A percentile compares a stretch with the other conserved stretches of the same genome.
Conservation (phyloP, 2,329 filamentous ascomycete genomes). For the Aspergillus terreus region DNA sequence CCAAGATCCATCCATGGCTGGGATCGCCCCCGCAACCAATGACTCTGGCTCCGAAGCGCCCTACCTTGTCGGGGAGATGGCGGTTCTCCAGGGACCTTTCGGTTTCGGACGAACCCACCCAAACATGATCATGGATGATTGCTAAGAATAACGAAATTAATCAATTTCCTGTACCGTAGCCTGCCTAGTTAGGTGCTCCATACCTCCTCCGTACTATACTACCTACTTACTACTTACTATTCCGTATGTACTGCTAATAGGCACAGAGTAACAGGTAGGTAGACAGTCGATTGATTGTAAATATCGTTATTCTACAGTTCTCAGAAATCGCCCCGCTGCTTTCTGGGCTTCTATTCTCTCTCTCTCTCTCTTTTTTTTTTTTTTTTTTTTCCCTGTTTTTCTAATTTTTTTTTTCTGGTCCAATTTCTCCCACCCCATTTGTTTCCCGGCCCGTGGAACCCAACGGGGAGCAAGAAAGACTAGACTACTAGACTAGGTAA, state of each 20-base stretch:
- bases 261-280: too few species aligned
- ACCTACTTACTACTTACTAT: too few species aligned
- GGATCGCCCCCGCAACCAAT: background rate
- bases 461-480: too few species aligned
- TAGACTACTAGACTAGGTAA: too few species aligned
- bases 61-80: background rate
- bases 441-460: background rate
- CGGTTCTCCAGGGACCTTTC: background rate
- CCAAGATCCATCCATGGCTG: background rate
- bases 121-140: background rate
- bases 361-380: background rate
- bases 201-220: too few species aligned
- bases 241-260: too few species aligned
- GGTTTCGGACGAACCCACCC: background rate
- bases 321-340: background rate
- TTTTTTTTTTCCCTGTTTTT: constrained; percentile 2
- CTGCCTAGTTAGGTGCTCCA: too few species aligned
- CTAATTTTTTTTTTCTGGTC: background rate
- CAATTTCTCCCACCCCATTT: background rate
- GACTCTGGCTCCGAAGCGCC: background rate
- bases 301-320: too few species aligned
- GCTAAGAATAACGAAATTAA: background rate
- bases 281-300: too few species aligned
- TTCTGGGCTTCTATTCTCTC: background rate
- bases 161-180: background rate